These are phyloP conservation scores for Hanseniaspora clermontiae DNA, from an alignment of 805 yeast genomes.

Conservation along the genomic window DNA sequence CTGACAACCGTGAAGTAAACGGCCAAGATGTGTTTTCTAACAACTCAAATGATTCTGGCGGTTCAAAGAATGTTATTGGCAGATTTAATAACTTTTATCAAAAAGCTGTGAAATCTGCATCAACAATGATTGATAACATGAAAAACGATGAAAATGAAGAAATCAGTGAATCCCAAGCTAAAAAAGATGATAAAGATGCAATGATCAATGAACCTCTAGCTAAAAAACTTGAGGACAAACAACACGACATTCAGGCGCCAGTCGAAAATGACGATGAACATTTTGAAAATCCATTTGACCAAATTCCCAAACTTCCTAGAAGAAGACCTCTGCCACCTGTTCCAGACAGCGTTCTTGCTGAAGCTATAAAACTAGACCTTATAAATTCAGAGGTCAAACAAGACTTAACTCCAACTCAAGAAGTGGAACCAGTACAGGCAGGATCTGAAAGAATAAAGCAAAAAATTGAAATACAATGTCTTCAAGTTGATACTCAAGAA, in stretches of 20 bases:
- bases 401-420: neutral
- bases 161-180: neutral
- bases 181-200: neutral
- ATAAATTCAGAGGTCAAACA: neutral
- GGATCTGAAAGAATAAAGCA: constrained; percentile 6
- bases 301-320: constrained; percentile 15
- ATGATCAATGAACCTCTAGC: too few relatives aligned
- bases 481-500: neutral
- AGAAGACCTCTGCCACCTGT: constrained; percentile 23
- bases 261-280: neutral
- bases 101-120: constrained; percentile 30
- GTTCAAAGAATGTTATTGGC: constrained; percentile 32
- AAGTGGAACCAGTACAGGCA: too few relatives aligned
- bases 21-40: constrained; percentile 1
- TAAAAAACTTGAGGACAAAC: too few relatives aligned
- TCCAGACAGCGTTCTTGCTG: constrained; percentile 5
- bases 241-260: neutral
- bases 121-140: constrained; percentile 2
- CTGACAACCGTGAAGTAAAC: neutral
- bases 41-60: constrained; percentile 21
- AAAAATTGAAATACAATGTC: neutral
- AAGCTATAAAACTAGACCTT: neutral
- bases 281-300: neutral
- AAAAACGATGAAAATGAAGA: constrained; percentile 14
- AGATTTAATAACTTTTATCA: constrained; percentile 62